Base-by-base conservation (phyloP, 371 early-diverging fungal genomes). In the Rhizopus stolonifer region DNA sequence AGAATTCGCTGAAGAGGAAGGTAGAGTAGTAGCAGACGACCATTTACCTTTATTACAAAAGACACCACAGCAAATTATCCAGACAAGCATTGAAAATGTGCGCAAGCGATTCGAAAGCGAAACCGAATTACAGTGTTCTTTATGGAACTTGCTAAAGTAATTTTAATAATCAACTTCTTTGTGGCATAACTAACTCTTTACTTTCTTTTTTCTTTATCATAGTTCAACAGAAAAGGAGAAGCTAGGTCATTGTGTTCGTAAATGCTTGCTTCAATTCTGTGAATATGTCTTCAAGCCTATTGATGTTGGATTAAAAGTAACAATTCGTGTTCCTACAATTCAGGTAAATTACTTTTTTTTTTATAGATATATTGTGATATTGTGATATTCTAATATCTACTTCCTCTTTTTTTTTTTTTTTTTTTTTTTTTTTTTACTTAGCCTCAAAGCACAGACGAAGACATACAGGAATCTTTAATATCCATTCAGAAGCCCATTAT, bases 271-370 rank as follows among this genome's bases (percentile, higher is more conserved):
- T 17, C 77, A 79, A 24, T 77, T 83, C 38, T 83, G 81, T 48
- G 81, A 83, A 49, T 73, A 78, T 49, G 67, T 80, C 53, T 83
- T 76, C 39, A 80, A 80, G n/a, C 81, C 83, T 9, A 70, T 77
- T 14, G 81, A 80, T 49, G 67, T 76, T 10, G 79, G 79, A 3
- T 64, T 73, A n/a, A 81, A 77, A 46, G 74, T 80, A 15, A 80
- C 77, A 4, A 72, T 79, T 45, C 70, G 76, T 14, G 58, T 75
- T 23, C 74, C 78, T 5, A 56, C 70, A 1, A 45, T 65, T 22
- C 25, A 29, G 22, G 14, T 34, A 22, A 22, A 13, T 33, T 14
- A 21, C 29, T 5, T n/a, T n/a, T n/a, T n/a, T n/a, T n/a, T n/a
- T n/a, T n/a, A n/a, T n/a, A n/a, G n/a, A n/a, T n/a, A n/a, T n/a